phyloP scores from a whole-genome alignment of 2,329 filamentous ascomycete genomes.

The Hymenoscyphus scutula region DNA sequence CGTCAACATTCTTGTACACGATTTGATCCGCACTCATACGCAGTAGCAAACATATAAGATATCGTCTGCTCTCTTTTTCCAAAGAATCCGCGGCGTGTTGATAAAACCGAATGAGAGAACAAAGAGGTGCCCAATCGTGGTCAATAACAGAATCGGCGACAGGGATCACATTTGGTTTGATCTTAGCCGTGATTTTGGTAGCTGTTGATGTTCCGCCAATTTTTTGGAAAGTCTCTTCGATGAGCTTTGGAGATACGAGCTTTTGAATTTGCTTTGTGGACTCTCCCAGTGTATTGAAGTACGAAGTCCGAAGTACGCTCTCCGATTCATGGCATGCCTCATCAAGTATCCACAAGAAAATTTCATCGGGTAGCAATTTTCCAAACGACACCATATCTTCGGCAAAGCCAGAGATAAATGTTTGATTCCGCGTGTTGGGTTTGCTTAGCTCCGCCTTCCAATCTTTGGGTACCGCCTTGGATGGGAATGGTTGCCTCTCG shows the following conservation, averaged over 20 bases:
- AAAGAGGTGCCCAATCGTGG: slow-evolving; percentile 30
- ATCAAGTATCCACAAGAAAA: slow-evolving; percentile 65
- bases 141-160: slow-evolving; percentile 21
- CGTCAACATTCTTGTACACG: slow-evolving; percentile 43
- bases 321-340: slow-evolving; percentile 57
- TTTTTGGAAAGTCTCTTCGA: slow-evolving; percentile 54
- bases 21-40: slow-evolving; percentile 55
- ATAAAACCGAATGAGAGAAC: slow-evolving; percentile 28
- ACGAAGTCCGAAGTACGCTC: slow-evolving; percentile 56
- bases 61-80: slow-evolving; percentile 27
- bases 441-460: slow-evolving; percentile 42
- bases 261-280: slow-evolving; percentile 24
- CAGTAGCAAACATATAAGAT: slow-evolving; percentile 48
- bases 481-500: slow-evolving; percentile 31
- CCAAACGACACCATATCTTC: slow-evolving; percentile 49
- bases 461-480: slow-evolving; percentile 14
- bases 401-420: slow-evolving; percentile 61
- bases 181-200: slow-evolving; percentile 30
- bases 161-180: slow-evolving; percentile 23
- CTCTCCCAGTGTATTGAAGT: slow-evolving; percentile 52
- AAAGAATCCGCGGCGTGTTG: slow-evolving; percentile 30
- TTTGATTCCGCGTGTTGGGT: slow-evolving; percentile 51
- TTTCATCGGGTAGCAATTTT: slow-evolving; percentile 55
- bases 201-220: slow-evolving; percentile 56
- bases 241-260: slow-evolving; percentile 45